Evolutionary conservation across 2,329 filamentous ascomycete species (phyloP).

Genomic region (Arthrocladium fulminans): DNA sequence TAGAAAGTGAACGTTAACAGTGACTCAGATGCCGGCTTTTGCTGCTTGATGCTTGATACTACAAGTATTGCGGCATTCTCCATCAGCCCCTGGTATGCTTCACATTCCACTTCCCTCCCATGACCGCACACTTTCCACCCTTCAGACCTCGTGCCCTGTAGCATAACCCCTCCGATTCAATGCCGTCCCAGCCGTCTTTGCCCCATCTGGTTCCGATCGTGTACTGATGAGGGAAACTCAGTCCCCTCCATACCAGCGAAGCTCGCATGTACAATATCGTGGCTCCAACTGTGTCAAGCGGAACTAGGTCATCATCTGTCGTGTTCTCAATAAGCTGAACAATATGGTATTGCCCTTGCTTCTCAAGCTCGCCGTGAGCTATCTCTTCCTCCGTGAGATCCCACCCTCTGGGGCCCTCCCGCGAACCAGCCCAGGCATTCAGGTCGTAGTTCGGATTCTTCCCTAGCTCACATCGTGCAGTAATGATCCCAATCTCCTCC

Average conservation of each 20-base stretch:
- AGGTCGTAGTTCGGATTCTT: constrained; percentile 4
- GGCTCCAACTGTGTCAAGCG: constrained; percentile 7
- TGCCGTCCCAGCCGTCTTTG: constrained; percentile 12
- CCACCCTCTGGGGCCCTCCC: constrained; percentile 8
- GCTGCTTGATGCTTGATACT: too few species aligned
- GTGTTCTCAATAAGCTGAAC: constrained; percentile 1
- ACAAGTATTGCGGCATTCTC: constrained; percentile 3
- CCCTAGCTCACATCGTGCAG: constrained; percentile 6
- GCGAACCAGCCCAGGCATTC: constrained; percentile 9
- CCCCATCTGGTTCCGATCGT: constrained; percentile 7
- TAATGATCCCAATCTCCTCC: constrained; percentile 5
- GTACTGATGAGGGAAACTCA: constrained; percentile 9
- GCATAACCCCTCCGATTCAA: constrained; percentile 13
- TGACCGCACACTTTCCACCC: constrained; percentile 6
- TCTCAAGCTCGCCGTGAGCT: constrained; percentile 60
- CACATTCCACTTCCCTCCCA: constrained; percentile 8
- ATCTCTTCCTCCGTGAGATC: constrained; percentile 53
- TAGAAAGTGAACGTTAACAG: too few species aligned
- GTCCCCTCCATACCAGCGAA: constrained; percentile 8
- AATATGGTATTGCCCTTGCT: constrained; percentile 29
- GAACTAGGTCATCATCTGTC: constrained; percentile 4
- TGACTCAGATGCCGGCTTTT: too few species aligned
- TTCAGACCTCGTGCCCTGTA: constrained; percentile 5
- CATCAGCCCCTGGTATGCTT: constrained; percentile 5
- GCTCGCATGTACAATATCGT: constrained; percentile 10